A percentile compares a stretch with the other conserved stretches of the same genome.
Conservation (phyloP, 2,329 filamentous ascomycete species). For the Cytospora mali region DNA sequence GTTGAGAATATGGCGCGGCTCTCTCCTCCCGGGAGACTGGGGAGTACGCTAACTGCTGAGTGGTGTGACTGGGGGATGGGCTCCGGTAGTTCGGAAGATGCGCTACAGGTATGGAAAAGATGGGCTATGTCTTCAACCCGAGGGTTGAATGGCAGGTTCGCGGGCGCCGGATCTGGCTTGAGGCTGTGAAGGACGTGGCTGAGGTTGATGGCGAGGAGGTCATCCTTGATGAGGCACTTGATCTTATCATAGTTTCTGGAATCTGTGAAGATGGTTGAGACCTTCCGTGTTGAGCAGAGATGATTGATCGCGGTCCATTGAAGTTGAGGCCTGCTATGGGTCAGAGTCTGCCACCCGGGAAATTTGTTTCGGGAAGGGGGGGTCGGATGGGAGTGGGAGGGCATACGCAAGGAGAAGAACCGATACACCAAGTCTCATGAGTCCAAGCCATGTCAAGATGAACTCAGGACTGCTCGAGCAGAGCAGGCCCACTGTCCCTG, state of each 20-base stretch:
- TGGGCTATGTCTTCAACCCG: conserved; percentile 50
- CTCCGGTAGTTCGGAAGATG: conserved; percentile 64
- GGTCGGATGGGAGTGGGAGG: neutral
- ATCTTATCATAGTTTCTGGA: conserved; percentile 30
- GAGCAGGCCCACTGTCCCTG: conserved; percentile 49
- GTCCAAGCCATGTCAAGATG: conserved; percentile 60
- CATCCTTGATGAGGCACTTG: conserved; percentile 6
- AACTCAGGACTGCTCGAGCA: conserved; percentile 60
- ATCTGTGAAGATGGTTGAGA: conserved; percentile 50
- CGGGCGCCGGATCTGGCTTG: conserved; percentile 5
- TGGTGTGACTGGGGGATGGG: conserved; percentile 62
- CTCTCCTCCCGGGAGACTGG: conserved; percentile 43
- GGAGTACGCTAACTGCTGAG: conserved; percentile 57
- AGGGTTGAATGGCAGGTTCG: neutral
- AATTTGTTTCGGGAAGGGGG: neutral
- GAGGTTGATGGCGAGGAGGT: conserved; percentile 27
- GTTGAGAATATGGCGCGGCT: conserved; percentile 61
- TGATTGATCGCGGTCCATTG: conserved; percentile 50
- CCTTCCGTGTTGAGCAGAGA: conserved; percentile 52
- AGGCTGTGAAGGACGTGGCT: conserved; percentile 28
- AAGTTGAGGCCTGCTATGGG: conserved; percentile 47
- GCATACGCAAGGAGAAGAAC: conserved; percentile 59
- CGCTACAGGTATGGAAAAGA: conserved; percentile 66
- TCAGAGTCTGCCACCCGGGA: conserved; percentile 2
- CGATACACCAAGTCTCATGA: conserved; percentile 57